Conservation (phyloP, 495 filamentous ascomycete genomes). For the Penicillium tannophilum region DNA sequence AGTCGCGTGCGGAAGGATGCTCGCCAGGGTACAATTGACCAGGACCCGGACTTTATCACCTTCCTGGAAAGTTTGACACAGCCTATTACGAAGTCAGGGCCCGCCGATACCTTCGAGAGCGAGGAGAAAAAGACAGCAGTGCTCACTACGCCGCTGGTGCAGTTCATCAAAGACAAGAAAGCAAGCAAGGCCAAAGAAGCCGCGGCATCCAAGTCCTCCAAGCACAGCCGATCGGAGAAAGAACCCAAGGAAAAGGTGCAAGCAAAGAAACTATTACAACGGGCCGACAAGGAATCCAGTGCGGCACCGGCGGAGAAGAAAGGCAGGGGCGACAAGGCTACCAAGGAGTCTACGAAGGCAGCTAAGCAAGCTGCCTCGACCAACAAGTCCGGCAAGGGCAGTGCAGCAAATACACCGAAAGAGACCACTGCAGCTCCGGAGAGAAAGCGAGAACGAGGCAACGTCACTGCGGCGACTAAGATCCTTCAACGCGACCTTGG, state of each 20-base stretch:
- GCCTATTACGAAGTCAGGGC: slow-evolving; percentile 59
- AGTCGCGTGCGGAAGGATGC: slow-evolving; percentile 70
- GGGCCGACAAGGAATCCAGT: slow-evolving; percentile 47
- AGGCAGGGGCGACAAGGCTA: slow-evolving; percentile 58
- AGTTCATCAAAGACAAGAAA: slow-evolving; percentile 88
- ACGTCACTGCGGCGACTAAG: slow-evolving; percentile 72
- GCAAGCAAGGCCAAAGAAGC: slow-evolving; percentile 80
- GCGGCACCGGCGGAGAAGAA: slow-evolving; percentile 48
- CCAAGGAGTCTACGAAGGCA: slow-evolving; percentile 79
- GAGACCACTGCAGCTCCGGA: slow-evolving; percentile 42
- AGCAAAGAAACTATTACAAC: slow-evolving; percentile 51
- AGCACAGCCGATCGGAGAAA: slow-evolving; percentile 61
- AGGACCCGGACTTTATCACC: slow-evolving; percentile 90
- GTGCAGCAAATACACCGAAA: slow-evolving; percentile 36
- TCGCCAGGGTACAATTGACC: slow-evolving; percentile 92
- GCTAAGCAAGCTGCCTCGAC: slow-evolving; percentile 64
- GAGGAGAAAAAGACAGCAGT: slow-evolving; percentile 62
- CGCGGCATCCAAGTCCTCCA: slow-evolving; percentile 53
- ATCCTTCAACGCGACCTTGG: slow-evolving; percentile 92
- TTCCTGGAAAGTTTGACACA: slow-evolving; percentile 88
- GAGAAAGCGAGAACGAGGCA: slow-evolving; percentile 66
- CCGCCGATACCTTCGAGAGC: slow-evolving; percentile 55
- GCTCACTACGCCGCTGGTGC: slow-evolving; percentile 84
- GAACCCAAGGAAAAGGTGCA: slow-evolving; percentile 60
- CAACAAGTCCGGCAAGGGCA: slow-evolving; percentile 32